Conservation (phyloP, 306 rosid genomes). For the Castanospermum australe region DNA sequence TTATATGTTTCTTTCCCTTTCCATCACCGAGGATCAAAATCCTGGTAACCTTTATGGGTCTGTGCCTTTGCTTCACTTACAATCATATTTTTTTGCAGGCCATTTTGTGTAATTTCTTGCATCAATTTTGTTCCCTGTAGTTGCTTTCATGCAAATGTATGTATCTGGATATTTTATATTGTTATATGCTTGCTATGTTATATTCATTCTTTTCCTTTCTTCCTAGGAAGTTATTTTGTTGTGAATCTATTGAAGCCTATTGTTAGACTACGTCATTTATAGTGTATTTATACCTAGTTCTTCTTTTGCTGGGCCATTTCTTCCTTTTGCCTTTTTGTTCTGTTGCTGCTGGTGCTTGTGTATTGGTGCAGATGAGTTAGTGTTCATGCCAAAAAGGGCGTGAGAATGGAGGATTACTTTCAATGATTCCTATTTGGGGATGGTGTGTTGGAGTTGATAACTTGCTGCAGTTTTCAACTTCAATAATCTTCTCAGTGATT, state of each 20-base stretch:
- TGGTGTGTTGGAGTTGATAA: neutral
- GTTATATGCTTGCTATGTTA: neutral
- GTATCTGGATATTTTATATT: slow-evolving; percentile 27
- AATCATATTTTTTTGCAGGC: slow-evolving; percentile 21
- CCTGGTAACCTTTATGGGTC: slow-evolving; percentile 22
- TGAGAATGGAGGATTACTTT: neutral
- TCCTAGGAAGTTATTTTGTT: neutral
- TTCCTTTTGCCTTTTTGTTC: neutral
- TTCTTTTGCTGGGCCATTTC: neutral
- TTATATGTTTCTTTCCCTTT: slow-evolving; percentile 15
- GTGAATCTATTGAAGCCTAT: neutral
- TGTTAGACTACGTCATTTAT: neutral
- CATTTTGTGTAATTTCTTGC: slow-evolving; percentile 31
- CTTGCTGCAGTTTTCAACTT: neutral
- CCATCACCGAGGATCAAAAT: slow-evolving; percentile 21
- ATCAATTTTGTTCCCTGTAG: slow-evolving; percentile 39
- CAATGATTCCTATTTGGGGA: neutral
- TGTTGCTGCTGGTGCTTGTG: neutral
- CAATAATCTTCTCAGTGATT: neutral
- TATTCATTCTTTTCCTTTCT: slow-evolving; percentile 5
- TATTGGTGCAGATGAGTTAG: slow-evolving; percentile 13
- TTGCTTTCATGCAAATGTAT: slow-evolving; percentile 34
- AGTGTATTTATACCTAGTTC: neutral
- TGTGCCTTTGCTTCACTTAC: slow-evolving; percentile 15
- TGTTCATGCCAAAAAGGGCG: neutral